Conservation (phyloP, 768 basidiomycete genomes). For the Naematelia aurantialba region DNA sequence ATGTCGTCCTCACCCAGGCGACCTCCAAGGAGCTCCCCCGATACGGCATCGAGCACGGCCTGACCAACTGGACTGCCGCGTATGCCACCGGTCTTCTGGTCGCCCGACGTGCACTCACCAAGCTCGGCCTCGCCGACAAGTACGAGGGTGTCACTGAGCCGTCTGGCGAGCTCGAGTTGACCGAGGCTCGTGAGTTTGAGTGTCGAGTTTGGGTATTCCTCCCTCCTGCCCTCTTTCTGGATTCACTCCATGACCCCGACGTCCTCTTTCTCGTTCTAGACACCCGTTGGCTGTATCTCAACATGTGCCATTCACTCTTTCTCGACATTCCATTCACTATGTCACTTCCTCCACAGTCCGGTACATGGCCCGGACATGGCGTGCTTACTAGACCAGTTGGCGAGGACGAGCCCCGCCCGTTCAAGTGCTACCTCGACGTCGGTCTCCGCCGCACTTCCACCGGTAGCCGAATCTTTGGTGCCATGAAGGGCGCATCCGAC, state of each 20-base stretch:
- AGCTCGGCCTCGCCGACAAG: slow-evolving; percentile 95
- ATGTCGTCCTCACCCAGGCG: slow-evolving; percentile 85
- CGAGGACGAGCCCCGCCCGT: slow-evolving; percentile 94
- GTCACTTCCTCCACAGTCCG: too few species aligned
- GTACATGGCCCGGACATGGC: too few species aligned
- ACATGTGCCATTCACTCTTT: too few species aligned
- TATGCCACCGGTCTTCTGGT: slow-evolving; percentile 95
- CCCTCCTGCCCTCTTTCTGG: too few species aligned
- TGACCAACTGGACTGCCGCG: slow-evolving; percentile 98
- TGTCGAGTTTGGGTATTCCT: neutral
- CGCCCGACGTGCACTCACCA: slow-evolving; percentile 89
- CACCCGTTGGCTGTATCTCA: too few species aligned
- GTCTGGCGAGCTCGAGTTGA: slow-evolving; percentile 75
- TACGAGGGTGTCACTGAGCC: slow-evolving; percentile 92
- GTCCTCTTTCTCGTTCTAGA: too few species aligned
- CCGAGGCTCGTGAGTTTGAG: slow-evolving; percentile 62
- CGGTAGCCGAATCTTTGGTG: slow-evolving; percentile 94
- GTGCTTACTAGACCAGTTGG: too few species aligned
- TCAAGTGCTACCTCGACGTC: slow-evolving; percentile 98
- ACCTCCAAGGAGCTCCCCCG: slow-evolving; percentile 84
- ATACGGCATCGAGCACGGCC: slow-evolving; percentile 96
- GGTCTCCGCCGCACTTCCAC: slow-evolving; percentile 97
- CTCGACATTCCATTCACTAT: too few species aligned
- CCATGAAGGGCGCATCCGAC: slow-evolving; percentile 96
- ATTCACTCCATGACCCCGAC: too few species aligned